Conservation (phyloP, 805 yeast species). For the Metschnikowia kunwiensis region DNA sequence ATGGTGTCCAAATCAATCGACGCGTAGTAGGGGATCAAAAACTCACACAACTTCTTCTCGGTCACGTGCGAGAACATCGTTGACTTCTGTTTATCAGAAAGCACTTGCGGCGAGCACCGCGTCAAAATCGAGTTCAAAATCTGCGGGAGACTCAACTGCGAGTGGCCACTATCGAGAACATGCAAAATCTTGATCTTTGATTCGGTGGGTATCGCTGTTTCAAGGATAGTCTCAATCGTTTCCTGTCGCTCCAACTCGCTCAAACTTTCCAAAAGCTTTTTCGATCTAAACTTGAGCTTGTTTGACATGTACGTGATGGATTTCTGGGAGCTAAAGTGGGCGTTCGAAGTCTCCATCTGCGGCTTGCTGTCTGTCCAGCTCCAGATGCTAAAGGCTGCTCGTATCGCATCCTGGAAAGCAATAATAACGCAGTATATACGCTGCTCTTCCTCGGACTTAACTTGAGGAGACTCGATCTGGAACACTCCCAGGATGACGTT, state of each 20-base stretch:
- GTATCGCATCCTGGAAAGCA: constrained; percentile 60
- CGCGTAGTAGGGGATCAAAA: constrained; percentile 57
- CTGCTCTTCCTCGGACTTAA: constrained; percentile 48
- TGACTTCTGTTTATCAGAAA: constrained; percentile 38
- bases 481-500: constrained; percentile 77
- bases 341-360: not conserved
- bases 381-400: constrained; percentile 65
- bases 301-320: constrained; percentile 43
- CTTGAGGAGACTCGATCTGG: constrained; percentile 62
- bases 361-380: constrained; percentile 52
- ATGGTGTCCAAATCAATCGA: constrained; percentile 73
- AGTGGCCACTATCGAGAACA: constrained; percentile 79
- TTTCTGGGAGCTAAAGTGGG: constrained; percentile 19
- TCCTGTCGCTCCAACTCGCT: constrained; percentile 70
- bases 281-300: constrained; percentile 66
- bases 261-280: constrained; percentile 60
- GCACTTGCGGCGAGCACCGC: constrained; percentile 37
- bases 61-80: constrained; percentile 46
- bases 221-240: constrained; percentile 63
- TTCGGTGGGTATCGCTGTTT: constrained; percentile 23
- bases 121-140: constrained; percentile 54
- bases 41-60: constrained; percentile 45
- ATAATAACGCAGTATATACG: constrained; percentile 56
- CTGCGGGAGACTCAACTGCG: constrained; percentile 68
- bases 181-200: constrained; percentile 57